Evolutionary conservation across 768 basidiomycete species (phyloP).

Genomic region (Neoboletus subvelutipes): DNA sequence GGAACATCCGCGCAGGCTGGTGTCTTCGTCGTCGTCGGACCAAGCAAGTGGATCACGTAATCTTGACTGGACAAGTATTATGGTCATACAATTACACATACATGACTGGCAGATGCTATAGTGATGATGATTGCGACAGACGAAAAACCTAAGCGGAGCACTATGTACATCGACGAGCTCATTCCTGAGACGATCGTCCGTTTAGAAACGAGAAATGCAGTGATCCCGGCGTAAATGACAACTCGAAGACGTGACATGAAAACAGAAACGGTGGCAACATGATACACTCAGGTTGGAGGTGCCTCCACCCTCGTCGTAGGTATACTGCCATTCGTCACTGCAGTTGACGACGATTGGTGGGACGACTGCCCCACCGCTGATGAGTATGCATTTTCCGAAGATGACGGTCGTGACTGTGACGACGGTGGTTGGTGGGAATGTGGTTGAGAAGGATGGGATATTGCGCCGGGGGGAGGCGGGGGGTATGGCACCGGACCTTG

Average conservation of each 20-base stretch:
- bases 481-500: constrained; percentile 50
- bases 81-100: constrained; percentile 15
- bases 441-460: constrained; percentile 41
- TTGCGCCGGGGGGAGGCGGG: constrained; percentile 43
- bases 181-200: constrained; percentile 25
- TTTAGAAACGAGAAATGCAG: constrained; percentile 23
- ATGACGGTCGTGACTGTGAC: constrained; percentile 53
- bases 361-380: constrained; percentile 38
- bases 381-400: constrained; percentile 59
- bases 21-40: constrained; percentile 4
- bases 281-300: constrained; percentile 35
- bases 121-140: constrained; percentile 14
- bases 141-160: constrained; percentile 12
- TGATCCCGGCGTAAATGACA: constrained; percentile 22
- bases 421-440: constrained; percentile 33
- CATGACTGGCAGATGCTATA: constrained; percentile 17
- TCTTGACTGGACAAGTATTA: constrained; percentile 1
- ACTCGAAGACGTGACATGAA: constrained; percentile 9
- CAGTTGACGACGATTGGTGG: constrained; percentile 28
- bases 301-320: constrained; percentile 43
- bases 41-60: constrained; percentile 27
- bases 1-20: constrained; percentile 3
- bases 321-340: constrained; percentile 42
- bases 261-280: background rate
- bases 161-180: constrained; percentile 32